A percentile compares a stretch with the other conserved stretches of the same genome.
Conservation (phyloP, 106 monocot species). For the Narthecium ossifragum region DNA sequence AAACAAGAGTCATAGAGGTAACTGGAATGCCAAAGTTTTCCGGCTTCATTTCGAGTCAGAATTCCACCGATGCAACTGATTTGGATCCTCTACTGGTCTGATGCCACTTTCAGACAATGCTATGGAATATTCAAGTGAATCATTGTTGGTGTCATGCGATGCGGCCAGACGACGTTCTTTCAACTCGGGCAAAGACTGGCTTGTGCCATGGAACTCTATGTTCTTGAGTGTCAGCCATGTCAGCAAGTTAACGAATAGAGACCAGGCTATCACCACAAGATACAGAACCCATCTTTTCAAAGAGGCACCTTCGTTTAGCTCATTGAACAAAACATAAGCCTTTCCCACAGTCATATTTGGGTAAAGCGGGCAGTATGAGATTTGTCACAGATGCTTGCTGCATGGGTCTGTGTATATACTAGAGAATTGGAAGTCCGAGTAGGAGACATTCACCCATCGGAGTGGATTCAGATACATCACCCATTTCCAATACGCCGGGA, state of each 20-base stretch:
- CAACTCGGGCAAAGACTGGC: background rate
- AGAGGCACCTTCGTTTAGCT: background rate
- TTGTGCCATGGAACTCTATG: slow-evolving; percentile 3
- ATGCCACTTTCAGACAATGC: too few relatives aligned
- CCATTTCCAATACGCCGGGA: slow-evolving; percentile 16
- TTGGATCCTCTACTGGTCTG: too few relatives aligned
- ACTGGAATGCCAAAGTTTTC: background rate
- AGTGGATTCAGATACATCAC: slow-evolving; percentile 12
- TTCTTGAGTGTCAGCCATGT: background rate
- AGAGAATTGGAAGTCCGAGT: slow-evolving; percentile 1
- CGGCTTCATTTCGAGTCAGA: background rate
- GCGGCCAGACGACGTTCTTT: too few relatives aligned
- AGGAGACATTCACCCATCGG: slow-evolving; percentile 8
- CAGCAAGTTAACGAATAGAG: slow-evolving; percentile 2
- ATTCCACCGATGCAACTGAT: too few relatives aligned
- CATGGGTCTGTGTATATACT: background rate
- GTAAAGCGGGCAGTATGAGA: background rate
- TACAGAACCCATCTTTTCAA: background rate
- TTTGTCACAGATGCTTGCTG: background rate
- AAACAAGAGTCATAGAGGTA: background rate
- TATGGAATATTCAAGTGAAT: too few relatives aligned
- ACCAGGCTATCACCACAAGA: background rate
- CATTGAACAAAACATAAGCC: background rate
- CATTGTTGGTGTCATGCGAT: too few relatives aligned
- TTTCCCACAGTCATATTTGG: slow-evolving; percentile 4